Percentiles rank a stretch among this genome's conserved stretches.
These are phyloP conservation scores for Barbatosphaeria neglecta DNA, from an alignment of 495 filamentous ascomycete genomes.

Conservation along the genomic window DNA sequence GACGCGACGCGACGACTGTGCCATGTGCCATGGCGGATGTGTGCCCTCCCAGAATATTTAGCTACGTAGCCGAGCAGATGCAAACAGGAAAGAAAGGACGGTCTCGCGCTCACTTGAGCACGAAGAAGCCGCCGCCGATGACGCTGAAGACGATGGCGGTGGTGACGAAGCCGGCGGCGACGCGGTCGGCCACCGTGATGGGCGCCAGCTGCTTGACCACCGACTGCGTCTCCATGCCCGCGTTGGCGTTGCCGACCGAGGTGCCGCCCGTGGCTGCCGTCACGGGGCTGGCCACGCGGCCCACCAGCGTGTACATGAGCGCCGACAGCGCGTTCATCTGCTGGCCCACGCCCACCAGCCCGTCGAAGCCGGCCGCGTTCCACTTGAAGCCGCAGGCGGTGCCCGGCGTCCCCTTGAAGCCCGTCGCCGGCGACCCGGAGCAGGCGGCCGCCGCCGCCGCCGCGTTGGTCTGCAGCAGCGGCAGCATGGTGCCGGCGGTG, in stretches of 20 bases:
- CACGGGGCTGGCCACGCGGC: constrained; percentile 31
- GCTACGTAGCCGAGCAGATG: too few relatives aligned
- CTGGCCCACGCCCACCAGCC: constrained; percentile 47
- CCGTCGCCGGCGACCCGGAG: constrained; percentile 36
- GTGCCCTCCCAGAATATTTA: too few relatives aligned
- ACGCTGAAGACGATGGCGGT: constrained; percentile 43
- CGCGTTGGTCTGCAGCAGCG: constrained; percentile 46
- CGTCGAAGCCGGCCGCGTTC: constrained; percentile 27
- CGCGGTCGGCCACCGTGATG: constrained; percentile 46
- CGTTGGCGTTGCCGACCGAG: constrained; percentile 48
- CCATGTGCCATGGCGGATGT: too few relatives aligned
- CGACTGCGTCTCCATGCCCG: constrained; percentile 28
- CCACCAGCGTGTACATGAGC: constrained; percentile 51
- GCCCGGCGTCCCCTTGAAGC: constrained; percentile 33
- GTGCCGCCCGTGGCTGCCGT: constrained; percentile 53
- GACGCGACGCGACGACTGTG: too few relatives aligned
- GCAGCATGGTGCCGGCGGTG: constrained; percentile 42
- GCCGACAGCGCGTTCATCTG: constrained; percentile 62
- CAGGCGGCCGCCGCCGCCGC: constrained; percentile 49
- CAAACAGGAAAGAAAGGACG: background rate
- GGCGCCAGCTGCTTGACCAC: constrained; percentile 12
- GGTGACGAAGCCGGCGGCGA: constrained; percentile 56
- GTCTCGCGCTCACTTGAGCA: constrained; percentile 18
- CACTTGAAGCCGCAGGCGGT: constrained; percentile 44
- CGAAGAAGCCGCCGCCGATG: constrained; percentile 32